phyloP scores from a whole-genome alignment of 208 protist species.

The Angomonas deanei region DNA sequence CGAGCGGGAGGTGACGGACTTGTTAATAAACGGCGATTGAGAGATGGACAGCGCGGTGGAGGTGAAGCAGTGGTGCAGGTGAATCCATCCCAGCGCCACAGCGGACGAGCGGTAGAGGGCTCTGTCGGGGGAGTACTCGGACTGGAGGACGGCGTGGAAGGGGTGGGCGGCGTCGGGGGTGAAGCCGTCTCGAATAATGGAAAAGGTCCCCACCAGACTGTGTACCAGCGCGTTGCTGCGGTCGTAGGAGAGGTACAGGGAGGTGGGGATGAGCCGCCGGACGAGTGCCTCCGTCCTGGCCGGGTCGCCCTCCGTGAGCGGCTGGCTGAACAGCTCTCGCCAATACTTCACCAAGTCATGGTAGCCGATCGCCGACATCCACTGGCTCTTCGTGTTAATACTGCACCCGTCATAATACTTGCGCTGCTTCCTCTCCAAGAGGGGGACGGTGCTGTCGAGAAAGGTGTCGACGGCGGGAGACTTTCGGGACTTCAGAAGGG shows the following conservation, averaged over 20 bases:
- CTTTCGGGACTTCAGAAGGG: background rate
- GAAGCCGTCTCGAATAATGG: conserved; percentile 4
- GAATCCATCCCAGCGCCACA: conserved; percentile 27
- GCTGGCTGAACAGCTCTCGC: background rate
- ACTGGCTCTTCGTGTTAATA: background rate
- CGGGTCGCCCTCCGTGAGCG: background rate
- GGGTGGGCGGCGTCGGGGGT: conserved; percentile 15
- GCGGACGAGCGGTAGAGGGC: conserved; percentile 19
- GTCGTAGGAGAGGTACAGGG: conserved; percentile 8
- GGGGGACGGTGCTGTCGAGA: background rate
- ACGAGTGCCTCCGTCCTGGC: background rate
- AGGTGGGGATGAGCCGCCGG: background rate
- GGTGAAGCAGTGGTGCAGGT: conserved; percentile 16
- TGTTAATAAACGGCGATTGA: background rate
- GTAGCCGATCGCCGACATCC: background rate
- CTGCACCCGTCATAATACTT: background rate
- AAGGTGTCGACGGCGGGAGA: background rate
- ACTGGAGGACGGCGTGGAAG: conserved; percentile 13
- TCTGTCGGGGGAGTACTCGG: conserved; percentile 8
- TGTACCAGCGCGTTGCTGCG: conserved; percentile 15
- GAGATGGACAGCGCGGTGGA: background rate
- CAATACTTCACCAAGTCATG: background rate
- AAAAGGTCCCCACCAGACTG: conserved; percentile 13
- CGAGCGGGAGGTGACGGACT: background rate
- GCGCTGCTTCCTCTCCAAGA: background rate